These are phyloP conservation scores for Yamadazyma scolyti DNA, from an alignment of 805 yeast species.

Conservation along the genomic window DNA sequence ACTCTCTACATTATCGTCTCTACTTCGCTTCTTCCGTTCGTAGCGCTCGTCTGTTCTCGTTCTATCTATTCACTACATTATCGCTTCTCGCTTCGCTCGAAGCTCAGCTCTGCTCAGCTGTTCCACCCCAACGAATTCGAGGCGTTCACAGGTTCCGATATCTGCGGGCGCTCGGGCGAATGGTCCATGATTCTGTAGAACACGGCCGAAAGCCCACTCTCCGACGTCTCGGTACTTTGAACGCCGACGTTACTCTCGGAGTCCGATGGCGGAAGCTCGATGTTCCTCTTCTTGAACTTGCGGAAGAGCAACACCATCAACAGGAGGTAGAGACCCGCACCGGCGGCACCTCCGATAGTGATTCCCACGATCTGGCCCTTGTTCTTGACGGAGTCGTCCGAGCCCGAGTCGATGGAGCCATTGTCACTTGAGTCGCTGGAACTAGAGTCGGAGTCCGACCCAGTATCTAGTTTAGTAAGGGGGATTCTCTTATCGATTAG, in stretches of 20 bases:
- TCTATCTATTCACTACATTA: too few species aligned
- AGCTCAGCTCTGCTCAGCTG: too few species aligned
- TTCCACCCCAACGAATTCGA: constrained; percentile 73
- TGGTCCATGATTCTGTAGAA: constrained; percentile 20
- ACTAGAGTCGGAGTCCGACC: constrained; percentile 11
- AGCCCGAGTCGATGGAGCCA: constrained; percentile 33
- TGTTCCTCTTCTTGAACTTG: constrained; percentile 39
- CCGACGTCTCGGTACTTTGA: constrained; percentile 13
- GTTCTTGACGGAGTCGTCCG: constrained; percentile 12
- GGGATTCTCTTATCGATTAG: constrained; percentile 75
- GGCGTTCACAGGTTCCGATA: constrained; percentile 67
- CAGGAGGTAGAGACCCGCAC: constrained; percentile 63
- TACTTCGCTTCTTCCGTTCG: not conserved
- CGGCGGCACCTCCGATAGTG: constrained; percentile 78
- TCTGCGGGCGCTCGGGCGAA: constrained; percentile 21
- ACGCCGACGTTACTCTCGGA: constrained; percentile 32
- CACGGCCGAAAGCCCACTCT: constrained; percentile 23
- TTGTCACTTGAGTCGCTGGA: constrained; percentile 14
- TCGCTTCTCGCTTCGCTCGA: too few species aligned
- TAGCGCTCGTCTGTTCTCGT: constrained; percentile 25
- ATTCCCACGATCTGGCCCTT: constrained; percentile 64
- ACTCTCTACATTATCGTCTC: not conserved
- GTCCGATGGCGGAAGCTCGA: constrained; percentile 40
- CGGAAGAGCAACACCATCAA: constrained; percentile 55
- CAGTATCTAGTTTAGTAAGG: constrained; percentile 39